Evolutionary conservation across 2,329 filamentous ascomycete species (phyloP).

Genomic region (Purpureocillium lavendulum): DNA sequence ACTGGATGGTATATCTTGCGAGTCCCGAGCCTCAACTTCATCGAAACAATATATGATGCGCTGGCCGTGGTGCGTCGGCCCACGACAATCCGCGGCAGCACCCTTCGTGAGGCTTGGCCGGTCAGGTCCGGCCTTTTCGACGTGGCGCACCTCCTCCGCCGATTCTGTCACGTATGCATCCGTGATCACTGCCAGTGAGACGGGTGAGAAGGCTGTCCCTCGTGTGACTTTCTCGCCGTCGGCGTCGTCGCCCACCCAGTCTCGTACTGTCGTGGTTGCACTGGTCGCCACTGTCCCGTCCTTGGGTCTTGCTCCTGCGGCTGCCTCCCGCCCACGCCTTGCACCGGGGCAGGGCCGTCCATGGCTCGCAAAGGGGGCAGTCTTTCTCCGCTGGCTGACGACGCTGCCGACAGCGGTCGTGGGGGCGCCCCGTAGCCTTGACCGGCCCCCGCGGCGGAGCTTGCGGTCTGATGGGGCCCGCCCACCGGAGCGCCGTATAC

Average conservation of each 20-base stretch:
- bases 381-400: slow-evolving; percentile 30
- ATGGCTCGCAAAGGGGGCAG: slow-evolving; percentile 40
- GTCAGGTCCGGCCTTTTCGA: too few relatives aligned
- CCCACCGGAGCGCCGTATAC: slow-evolving; percentile 28
- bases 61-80: too few relatives aligned
- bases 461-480: slow-evolving; percentile 27
- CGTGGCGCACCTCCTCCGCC: too few relatives aligned
- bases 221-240: slow-evolving; percentile 12
- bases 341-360: slow-evolving; percentile 23
- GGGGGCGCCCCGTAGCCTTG: slow-evolving; percentile 27
- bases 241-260: slow-evolving; percentile 27
- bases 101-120: too few relatives aligned
- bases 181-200: not conserved
- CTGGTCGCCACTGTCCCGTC: slow-evolving; percentile 26
- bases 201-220: slow-evolving; percentile 5
- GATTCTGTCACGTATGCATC: too few relatives aligned
- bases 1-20: too few relatives aligned
- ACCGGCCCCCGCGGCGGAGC: slow-evolving; percentile 28
- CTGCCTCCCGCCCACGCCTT: slow-evolving; percentile 14
- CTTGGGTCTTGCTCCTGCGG: slow-evolving; percentile 25
- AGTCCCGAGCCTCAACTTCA: too few relatives aligned
- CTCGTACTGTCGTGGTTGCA: slow-evolving; percentile 21
- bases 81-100: too few relatives aligned
- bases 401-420: slow-evolving; percentile 28
- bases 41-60: too few relatives aligned